Conservation (phyloP, 169 alveolate genomes). For the Eimeria maxima region DNA sequence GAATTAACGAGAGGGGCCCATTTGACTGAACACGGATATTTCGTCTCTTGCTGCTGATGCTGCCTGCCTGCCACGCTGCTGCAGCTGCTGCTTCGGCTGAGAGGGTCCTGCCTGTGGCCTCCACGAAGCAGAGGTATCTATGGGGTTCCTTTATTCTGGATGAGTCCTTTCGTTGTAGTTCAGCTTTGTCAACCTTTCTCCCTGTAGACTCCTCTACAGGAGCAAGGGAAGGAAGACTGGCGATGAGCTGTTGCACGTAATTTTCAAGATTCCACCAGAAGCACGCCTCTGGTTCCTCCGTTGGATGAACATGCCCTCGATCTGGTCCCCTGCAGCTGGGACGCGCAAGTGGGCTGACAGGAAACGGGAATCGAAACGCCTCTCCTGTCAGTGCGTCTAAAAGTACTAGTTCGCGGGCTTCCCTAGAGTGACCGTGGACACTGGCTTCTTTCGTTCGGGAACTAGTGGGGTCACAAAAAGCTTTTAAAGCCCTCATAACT, state of each 20-base stretch:
- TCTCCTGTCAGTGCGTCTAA: constrained; percentile 68
- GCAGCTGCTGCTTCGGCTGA: constrained; percentile 68
- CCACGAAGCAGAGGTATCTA: constrained; percentile 52
- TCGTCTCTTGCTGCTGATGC: background rate
- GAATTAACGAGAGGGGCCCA: constrained; percentile 25
- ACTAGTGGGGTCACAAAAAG: background rate
- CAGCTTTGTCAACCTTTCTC: background rate
- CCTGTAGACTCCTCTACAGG: background rate
- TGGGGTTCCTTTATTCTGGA: background rate
- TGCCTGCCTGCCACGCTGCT: background rate
- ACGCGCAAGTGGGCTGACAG: background rate
- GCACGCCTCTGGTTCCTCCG: background rate
- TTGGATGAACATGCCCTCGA: background rate
- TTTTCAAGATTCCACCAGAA: constrained; percentile 38
- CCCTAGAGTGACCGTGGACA: background rate
- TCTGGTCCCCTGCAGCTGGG: no score
- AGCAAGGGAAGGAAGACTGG: constrained; percentile 37
- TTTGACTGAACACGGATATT: background rate
- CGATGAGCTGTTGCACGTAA: constrained; percentile 44
- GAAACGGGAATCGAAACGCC: constrained; percentile 30
- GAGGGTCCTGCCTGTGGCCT: constrained; percentile 70
- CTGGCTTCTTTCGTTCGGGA: background rate
- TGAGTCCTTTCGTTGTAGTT: background rate
- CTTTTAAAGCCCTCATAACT: background rate
- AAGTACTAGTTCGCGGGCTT: constrained; percentile 23